Conservation (phyloP, 148 eudicot genomes). For the Amaranthus palmeri region DNA sequence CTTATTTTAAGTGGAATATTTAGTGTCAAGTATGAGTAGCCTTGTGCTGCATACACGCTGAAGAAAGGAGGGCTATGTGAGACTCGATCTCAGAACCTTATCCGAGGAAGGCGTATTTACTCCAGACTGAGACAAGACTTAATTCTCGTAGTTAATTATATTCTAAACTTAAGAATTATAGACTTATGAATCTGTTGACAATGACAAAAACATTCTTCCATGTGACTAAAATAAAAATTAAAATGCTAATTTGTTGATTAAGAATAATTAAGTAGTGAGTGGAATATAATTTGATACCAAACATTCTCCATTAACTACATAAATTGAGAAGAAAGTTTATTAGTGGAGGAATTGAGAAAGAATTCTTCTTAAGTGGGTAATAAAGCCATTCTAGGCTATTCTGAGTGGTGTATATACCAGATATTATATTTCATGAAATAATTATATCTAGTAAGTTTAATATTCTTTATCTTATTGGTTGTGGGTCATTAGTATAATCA, state of each 20-base stretch:
- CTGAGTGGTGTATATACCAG: background rate
- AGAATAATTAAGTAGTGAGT: conserved; percentile 9
- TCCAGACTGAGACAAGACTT: background rate
- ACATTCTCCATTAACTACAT: conserved; percentile 23
- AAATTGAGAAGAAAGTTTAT: conserved; percentile 3
- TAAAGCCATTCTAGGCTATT: background rate
- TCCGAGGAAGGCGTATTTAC: no score
- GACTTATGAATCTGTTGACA: no score
- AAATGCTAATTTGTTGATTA: conserved; percentile 7
- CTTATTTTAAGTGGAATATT: no score
- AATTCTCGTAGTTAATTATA: background rate
- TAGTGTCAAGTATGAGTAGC: no score
- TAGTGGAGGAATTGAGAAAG: conserved; percentile 7
- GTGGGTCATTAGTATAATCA: background rate
- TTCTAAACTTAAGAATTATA: no score
- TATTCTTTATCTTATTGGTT: background rate
- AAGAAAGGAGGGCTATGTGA: no score
- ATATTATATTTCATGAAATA: background rate
- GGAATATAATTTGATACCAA: conserved; percentile 23
- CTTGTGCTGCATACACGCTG: no score
- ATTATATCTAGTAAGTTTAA: background rate
- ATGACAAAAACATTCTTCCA: no score
- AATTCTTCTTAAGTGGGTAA: conserved; percentile 12
- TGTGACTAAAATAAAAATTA: background rate
- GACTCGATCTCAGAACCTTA: no score